Percentiles rank a stretch among this genome's conserved stretches.
Conservation (phyloP, 257 asterid genomes). For the Coffea eugenioides region DNA sequence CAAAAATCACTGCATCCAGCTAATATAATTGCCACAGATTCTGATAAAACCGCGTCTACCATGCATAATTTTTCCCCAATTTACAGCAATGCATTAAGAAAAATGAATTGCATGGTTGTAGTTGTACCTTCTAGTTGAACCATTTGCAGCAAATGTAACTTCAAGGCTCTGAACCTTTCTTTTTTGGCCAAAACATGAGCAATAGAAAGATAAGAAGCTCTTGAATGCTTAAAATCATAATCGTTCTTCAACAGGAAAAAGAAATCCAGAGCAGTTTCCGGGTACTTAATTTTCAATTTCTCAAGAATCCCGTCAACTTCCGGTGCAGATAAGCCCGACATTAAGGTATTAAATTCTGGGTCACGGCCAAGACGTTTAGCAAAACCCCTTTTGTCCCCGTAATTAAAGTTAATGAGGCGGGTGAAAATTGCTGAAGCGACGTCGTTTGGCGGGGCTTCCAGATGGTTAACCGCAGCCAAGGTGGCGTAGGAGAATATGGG, state of each 20-base stretch:
- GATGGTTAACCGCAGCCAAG: constrained; percentile 29
- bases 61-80: neutral
- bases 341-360: constrained; percentile 31
- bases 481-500: constrained; percentile 27
- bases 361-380: constrained; percentile 28
- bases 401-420: constrained; percentile 29
- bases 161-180: constrained; percentile 46
- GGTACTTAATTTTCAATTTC: constrained; percentile 23
- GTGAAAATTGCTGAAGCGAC: constrained; percentile 31
- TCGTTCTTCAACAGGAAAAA: constrained; percentile 60
- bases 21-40: neutral
- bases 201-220: constrained; percentile 31
- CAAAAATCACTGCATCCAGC: neutral
- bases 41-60: neutral
- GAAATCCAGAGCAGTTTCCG: constrained; percentile 57
- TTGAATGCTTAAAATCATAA: constrained; percentile 50
- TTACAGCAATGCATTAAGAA: too few species aligned
- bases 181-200: constrained; percentile 68
- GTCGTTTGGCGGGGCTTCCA: constrained; percentile 29
- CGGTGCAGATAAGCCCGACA: constrained; percentile 28
- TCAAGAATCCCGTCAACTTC: constrained; percentile 52
- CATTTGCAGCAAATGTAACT: constrained; percentile 50
- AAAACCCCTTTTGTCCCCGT: constrained; percentile 23
- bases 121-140: constrained; percentile 50
- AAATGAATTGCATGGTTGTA: neutral